Evolutionary conservation across 2,329 filamentous ascomycete species (phyloP), one percentile per base, ranked within the genome.

Genomic region (Pyrenophora tritici-repentis): DNA sequence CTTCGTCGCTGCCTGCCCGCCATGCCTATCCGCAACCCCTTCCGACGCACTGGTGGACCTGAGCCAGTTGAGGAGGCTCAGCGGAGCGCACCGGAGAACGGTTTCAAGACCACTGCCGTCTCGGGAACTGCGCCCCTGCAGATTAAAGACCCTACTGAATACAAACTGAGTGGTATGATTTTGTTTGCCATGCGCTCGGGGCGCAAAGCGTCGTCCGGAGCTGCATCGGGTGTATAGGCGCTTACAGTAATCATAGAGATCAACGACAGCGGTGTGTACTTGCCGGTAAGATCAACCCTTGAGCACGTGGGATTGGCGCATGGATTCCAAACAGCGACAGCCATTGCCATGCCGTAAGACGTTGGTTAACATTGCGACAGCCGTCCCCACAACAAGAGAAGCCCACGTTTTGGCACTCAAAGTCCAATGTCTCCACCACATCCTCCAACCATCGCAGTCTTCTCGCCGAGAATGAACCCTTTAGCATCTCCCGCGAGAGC

Each of bases 401-500:
- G 72, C 90, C 90, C 69, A 83, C 83, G 56, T 87, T 91, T 65
- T 97, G 91, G 91, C 78, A 77, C 47, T 78, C 76, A 59, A 71
- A 70, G 40, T 78, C 77, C 14, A 78, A 73, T 50, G 62, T 66
- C 44, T 84, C 78, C 17, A 79, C 77, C 17, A 77, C 77, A 53
- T 79, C 82, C 33, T 80, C 79, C 24, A 83, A 83, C 58, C 82
- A 85, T 68, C 78, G 83, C 49, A 85, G 82, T 68, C 84, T 88
- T 63, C 79, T 90, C 53, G 86, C 86, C 65, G 91, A 96, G 56
- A 92, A 91, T 63, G 93, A 97, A 71, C 91, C 89, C 12, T 97
- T 97, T 72, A 91, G 89, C 58, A 97, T 97, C 72, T 96, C 92
- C 32, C 85, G 93, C 66, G 94, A 97, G 76, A 97, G 92, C 2